A percentile compares a stretch with the other conserved stretches of the same genome.
Evolutionary conservation across 1,284 basidiomycete genomes (phyloP).

Genomic region (Pterulicium gracile): DNA sequence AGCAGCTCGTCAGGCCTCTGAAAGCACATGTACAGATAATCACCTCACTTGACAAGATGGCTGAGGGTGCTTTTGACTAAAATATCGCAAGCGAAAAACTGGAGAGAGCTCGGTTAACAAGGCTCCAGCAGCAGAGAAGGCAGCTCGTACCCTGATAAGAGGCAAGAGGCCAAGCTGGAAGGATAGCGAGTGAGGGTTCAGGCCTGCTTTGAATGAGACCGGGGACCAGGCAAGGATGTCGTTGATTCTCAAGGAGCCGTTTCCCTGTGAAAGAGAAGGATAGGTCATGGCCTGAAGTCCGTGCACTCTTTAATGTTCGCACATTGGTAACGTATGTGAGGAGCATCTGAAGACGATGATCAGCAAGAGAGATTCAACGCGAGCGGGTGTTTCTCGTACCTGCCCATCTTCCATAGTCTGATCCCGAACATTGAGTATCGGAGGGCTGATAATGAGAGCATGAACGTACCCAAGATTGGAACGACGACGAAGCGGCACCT

Average conservation of each 20-base stretch:
- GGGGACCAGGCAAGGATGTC: constrained; percentile 39
- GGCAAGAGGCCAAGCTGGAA: constrained; percentile 53
- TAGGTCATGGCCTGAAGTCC: background rate
- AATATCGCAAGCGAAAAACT: constrained; percentile 57
- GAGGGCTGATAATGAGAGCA: background rate
- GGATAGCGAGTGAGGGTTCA: constrained; percentile 28
- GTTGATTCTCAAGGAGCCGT: constrained; percentile 37
- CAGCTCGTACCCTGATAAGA: constrained; percentile 37
- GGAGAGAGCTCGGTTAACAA: too few relatives aligned
- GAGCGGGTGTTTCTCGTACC: too few relatives aligned
- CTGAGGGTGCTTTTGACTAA: constrained; percentile 50
- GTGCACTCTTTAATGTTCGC: too few relatives aligned
- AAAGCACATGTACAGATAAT: constrained; percentile 1
- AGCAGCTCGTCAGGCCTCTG: constrained; percentile 2
- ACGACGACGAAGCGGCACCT: constrained; percentile 34
- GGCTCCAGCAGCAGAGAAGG: too few relatives aligned
- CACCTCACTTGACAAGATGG: constrained; percentile 43
- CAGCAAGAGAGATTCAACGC: too few relatives aligned
- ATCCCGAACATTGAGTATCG: too few relatives aligned
- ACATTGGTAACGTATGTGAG: too few relatives aligned
- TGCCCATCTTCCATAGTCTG: constrained; percentile 45
- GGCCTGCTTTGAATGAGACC: constrained; percentile 28
- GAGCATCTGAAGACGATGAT: too few relatives aligned
- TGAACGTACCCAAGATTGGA: constrained; percentile 39
- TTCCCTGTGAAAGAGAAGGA: constrained; percentile 34